phyloP scores from a whole-genome alignment of 768 basidiomycete genomes.

The Leccinum disarticulatum region DNA sequence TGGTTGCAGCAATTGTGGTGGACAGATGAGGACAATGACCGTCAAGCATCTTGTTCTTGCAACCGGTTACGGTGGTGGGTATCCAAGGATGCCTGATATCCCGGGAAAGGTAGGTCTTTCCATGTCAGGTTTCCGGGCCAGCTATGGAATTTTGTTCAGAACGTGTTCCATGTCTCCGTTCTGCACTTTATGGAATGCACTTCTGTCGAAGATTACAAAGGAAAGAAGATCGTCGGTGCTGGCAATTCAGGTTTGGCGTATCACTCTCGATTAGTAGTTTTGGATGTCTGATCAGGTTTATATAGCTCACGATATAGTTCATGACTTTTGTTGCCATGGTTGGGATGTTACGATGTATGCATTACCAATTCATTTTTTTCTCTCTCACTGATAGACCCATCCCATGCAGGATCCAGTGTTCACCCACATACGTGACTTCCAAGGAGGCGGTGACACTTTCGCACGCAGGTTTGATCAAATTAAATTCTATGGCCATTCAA shows the following conservation, averaged over 20 bases:
- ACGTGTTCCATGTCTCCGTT: slow-evolving; percentile 49
- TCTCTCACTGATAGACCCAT: slow-evolving; percentile 25
- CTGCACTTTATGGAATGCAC: slow-evolving; percentile 55
- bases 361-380: slow-evolving; percentile 13
- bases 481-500: neutral
- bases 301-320: slow-evolving; percentile 40
- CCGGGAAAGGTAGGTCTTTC: slow-evolving; percentile 38
- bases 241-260: slow-evolving; percentile 50
- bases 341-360: slow-evolving; percentile 31
- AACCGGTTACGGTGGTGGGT: slow-evolving; percentile 51
- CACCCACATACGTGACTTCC: slow-evolving; percentile 30
- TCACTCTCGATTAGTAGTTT: slow-evolving; percentile 5
- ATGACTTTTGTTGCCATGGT: slow-evolving; percentile 31
- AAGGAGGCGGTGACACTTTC: slow-evolving; percentile 2
- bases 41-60: slow-evolving; percentile 57
- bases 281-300: neutral
- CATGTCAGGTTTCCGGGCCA: no score
- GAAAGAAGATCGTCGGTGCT: slow-evolving; percentile 69
- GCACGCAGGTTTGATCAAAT: slow-evolving; percentile 15
- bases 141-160: slow-evolving; percentile 26
- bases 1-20: slow-evolving; percentile 36
- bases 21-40: slow-evolving; percentile 32
- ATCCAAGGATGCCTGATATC: slow-evolving; percentile 45
- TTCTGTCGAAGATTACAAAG: slow-evolving; percentile 43
- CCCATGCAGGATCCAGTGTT: slow-evolving; percentile 27